A percentile compares a stretch with the other conserved stretches of the same genome.
phyloP scores from a whole-genome alignment of 805 yeast genomes.

The Starmerella scarabaei region DNA sequence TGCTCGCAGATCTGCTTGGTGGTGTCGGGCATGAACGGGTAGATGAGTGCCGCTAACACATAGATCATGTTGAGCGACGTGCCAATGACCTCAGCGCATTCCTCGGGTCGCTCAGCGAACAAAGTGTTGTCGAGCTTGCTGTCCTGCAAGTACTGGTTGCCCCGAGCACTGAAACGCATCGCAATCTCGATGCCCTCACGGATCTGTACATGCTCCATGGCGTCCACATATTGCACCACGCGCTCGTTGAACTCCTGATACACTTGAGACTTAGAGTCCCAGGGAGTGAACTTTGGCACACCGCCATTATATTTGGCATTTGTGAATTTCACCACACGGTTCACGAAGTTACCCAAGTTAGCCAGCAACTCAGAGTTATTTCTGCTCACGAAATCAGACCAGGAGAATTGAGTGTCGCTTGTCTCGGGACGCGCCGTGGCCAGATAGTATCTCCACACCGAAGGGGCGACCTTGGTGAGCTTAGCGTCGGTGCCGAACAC shows the following conservation, averaged over 20 bases:
- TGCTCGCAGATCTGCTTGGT: conserved; percentile 56
- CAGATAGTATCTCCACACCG: conserved; percentile 96
- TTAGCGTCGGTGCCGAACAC: conserved; percentile 97
- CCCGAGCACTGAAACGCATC: conserved; percentile 82
- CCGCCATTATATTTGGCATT: conserved; percentile 86
- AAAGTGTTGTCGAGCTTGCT: conserved; percentile 85
- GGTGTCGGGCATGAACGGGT: conserved; percentile 87
- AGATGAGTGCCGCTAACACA: conserved; percentile 64
- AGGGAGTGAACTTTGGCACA: conserved; percentile 51
- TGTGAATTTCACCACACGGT: conserved; percentile 81
- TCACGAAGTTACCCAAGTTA: conserved; percentile 91
- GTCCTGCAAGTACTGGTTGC: conserved; percentile 91
- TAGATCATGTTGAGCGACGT: conserved; percentile 82
- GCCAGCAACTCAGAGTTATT: conserved; percentile 91
- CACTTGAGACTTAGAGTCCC: conserved; percentile 31
- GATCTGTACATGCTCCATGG: conserved; percentile 58
- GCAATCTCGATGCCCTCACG: conserved; percentile 86
- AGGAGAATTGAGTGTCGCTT: conserved; percentile 91
- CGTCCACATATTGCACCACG: conserved; percentile 47
- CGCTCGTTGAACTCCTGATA: conserved; percentile 47
- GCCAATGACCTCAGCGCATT: conserved; percentile 83
- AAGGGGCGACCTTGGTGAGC: conserved; percentile 78
- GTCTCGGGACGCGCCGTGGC: conserved; percentile 89
- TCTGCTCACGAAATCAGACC: conserved; percentile 90
- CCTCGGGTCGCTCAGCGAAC: conserved; percentile 59